These are phyloP conservation scores for Trichophaea hybrida DNA, from an alignment of 2,329 filamentous ascomycete genomes.

Conservation along the genomic window DNA sequence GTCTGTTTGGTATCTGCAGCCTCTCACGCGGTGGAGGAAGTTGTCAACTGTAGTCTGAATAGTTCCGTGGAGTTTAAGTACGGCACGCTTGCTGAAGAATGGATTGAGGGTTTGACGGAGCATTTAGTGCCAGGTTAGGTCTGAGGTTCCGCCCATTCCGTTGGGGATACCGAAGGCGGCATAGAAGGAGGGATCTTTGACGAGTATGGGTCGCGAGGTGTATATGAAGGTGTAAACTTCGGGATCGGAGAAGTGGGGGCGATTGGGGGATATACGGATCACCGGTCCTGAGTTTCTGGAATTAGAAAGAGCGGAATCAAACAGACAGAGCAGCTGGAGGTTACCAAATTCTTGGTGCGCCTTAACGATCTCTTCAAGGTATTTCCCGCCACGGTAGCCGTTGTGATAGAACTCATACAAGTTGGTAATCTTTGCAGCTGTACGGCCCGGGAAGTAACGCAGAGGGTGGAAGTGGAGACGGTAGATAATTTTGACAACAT, in stretches of 20 bases:
- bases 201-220: not conserved
- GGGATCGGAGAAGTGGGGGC: not conserved
- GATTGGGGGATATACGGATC: not conserved
- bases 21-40: not conserved
- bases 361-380: no score
- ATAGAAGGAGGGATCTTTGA: not conserved
- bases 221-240: not conserved
- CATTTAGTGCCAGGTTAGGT: not conserved
- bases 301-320: no score
- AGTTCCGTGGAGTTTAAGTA: not conserved
- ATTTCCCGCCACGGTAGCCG: no score
- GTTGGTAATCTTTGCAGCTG: no score
- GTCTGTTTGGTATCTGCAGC: not conserved
- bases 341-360: no score
- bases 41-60: not conserved
- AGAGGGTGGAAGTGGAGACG: no score
- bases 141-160: not conserved
- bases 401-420: no score
- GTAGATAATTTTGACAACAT: no score
- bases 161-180: not conserved
- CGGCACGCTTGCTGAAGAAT: not conserved
- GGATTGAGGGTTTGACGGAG: not conserved
- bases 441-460: no score
- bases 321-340: no score
- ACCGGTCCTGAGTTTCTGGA: not conserved